phyloP scores from a whole-genome alignment of 2,329 filamentous ascomycete genomes.

The Cladosporium colombiae region DNA sequence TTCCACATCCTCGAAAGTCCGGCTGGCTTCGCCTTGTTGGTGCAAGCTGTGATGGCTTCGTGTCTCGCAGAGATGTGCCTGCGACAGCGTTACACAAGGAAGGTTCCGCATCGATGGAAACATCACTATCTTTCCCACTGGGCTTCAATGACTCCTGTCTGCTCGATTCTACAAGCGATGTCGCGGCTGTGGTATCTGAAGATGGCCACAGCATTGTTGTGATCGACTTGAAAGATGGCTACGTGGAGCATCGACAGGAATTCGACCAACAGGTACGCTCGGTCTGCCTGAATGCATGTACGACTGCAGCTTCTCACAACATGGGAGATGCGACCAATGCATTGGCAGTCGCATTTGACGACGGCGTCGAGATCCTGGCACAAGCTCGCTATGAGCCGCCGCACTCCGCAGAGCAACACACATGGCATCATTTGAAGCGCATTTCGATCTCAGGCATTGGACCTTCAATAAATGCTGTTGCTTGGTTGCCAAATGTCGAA shows the following conservation, averaged over 20 bases:
- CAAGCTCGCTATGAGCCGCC: constrained; percentile 30
- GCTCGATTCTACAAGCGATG: constrained; percentile 28
- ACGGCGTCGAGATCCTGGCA: constrained; percentile 29
- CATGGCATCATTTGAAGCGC: constrained; percentile 30
- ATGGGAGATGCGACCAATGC: constrained; percentile 25
- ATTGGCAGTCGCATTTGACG: constrained; percentile 32
- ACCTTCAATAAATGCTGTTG: constrained; percentile 26
- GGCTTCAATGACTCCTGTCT: constrained; percentile 24
- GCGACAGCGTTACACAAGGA: neutral
- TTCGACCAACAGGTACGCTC: constrained; percentile 9
- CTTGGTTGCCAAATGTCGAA: constrained; percentile 80
- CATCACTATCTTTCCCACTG: constrained; percentile 24
- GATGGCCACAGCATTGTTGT: constrained; percentile 27
- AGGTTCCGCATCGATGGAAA: neutral
- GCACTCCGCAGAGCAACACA: constrained; percentile 19
- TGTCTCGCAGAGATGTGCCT: constrained; percentile 16
- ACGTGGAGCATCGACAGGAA: constrained; percentile 32
- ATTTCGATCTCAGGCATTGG: constrained; percentile 31
- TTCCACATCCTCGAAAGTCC: constrained; percentile 16
- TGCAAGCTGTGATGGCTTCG: constrained; percentile 2
- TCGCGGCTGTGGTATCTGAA: constrained; percentile 28
- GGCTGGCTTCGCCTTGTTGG: constrained; percentile 17
- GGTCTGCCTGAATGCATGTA: neutral
- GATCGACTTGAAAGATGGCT: constrained; percentile 34
- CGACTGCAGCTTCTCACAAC: neutral